Percentiles rank a stretch among this genome's conserved stretches.
Conservation (phyloP, 164 flowering plant genomes). For the Vitis vinifera region DNA sequence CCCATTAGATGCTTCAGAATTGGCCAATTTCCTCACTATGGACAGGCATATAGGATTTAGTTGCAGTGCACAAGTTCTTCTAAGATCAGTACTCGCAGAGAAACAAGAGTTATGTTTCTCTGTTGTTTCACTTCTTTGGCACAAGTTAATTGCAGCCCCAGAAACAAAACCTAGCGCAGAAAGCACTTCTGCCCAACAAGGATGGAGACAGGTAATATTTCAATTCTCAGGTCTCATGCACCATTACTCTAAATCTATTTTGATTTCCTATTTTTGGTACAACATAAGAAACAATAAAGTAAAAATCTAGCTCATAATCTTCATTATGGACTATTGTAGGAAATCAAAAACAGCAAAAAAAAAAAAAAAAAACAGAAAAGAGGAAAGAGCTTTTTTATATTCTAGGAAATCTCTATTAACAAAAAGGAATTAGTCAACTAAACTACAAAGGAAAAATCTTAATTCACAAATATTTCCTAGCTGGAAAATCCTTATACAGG, state of each 20-base stretch:
- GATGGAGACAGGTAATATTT: slow-evolving; percentile 91
- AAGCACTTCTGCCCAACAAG: slow-evolving; percentile 98
- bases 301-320: no score
- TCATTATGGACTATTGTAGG: no score
- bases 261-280: no score
- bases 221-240: neutral
- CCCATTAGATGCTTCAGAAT: slow-evolving; percentile 83
- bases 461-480: no score
- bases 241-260: neutral
- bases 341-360: no score
- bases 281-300: no score
- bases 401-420: no score
- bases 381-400: no score
- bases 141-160: slow-evolving; percentile 85
- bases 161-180: slow-evolving; percentile 83
- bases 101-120: slow-evolving; percentile 89
- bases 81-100: slow-evolving; percentile 76
- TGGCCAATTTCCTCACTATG: slow-evolving; percentile 88
- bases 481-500: no score
- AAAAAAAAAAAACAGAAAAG: no score
- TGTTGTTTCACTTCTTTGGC: slow-evolving; percentile 93
- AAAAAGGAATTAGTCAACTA: no score
- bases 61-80: slow-evolving; percentile 70
- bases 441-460: no score
- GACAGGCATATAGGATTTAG: slow-evolving; percentile 85